phyloP scores from a whole-genome alignment of 1,284 basidiomycete species.

The Cutaneotrichosporon sp. region DNA sequence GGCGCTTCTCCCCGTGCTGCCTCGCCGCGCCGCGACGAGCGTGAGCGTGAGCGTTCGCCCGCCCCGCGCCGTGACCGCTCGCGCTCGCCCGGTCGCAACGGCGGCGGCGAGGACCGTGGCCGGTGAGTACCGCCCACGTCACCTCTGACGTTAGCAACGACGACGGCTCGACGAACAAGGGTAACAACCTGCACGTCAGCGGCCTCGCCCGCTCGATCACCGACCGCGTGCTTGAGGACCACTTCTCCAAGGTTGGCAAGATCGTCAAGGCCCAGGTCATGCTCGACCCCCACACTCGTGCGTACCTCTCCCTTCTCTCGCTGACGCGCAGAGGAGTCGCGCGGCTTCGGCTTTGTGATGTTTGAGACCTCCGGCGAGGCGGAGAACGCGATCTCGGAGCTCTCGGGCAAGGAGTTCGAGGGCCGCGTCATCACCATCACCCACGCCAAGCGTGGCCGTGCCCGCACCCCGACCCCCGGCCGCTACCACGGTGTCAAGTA shows the following conservation, averaged over 20 bases:
- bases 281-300: slow-evolving; percentile 91
- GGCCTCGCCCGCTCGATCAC: slow-evolving; percentile 78
- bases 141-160: slow-evolving; percentile 35
- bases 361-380: slow-evolving; percentile 87
- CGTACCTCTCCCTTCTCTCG: slow-evolving; percentile 11
- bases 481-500: slow-evolving; percentile 67
- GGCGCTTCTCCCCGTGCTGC: slow-evolving; percentile 25
- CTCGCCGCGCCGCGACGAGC: slow-evolving; percentile 27
- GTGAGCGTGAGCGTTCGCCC: slow-evolving; percentile 22
- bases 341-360: slow-evolving; percentile 97
- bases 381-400: slow-evolving; percentile 78
- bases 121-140: slow-evolving; percentile 18
- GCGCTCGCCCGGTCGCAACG: slow-evolving; percentile 37
- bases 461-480: slow-evolving; percentile 92
- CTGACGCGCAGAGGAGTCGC: slow-evolving; percentile 64
- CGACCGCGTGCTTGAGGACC: slow-evolving; percentile 80
- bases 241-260: slow-evolving; percentile 85
- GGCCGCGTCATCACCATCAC: slow-evolving; percentile 85
- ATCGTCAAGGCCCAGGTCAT: slow-evolving; percentile 87
- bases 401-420: slow-evolving; percentile 79
- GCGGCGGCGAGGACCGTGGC: slow-evolving; percentile 24
- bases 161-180: slow-evolving; percentile 68
- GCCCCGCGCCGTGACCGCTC: slow-evolving; percentile 34
- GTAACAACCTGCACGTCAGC: slow-evolving; percentile 96
- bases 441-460: slow-evolving; percentile 90